Evolutionary conservation across 139 green algal species (phyloP).

Genomic region (Chlorella ohadii): DNA sequence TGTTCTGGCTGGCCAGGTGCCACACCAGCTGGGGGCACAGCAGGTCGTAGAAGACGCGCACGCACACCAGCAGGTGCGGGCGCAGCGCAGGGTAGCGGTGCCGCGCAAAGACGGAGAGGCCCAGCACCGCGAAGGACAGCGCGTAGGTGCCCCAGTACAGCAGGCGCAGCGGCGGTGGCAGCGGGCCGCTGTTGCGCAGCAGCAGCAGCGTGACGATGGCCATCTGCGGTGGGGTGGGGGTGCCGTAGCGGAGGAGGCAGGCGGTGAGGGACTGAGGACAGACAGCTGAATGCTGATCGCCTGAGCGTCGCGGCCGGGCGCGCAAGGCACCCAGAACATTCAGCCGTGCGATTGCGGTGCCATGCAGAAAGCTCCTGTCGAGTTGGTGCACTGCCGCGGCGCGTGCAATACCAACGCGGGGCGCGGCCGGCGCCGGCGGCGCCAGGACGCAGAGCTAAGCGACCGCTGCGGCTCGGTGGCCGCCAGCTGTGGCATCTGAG

Average conservation of each 20-base stretch:
- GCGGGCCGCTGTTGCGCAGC: neutral
- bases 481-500: too few species aligned
- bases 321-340: too few species aligned
- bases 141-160: neutral
- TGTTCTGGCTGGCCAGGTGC: slow-evolving; percentile 14
- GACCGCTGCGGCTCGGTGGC: too few species aligned
- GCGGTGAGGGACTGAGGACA: neutral
- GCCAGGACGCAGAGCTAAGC: too few species aligned
- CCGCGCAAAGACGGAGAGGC: neutral
- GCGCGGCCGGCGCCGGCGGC: too few species aligned
- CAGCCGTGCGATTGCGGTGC: too few species aligned
- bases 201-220: neutral
- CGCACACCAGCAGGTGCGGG: neutral
- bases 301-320: too few species aligned
- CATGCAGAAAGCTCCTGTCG: too few species aligned
- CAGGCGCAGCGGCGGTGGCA: neutral
- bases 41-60: neutral
- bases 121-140: neutral
- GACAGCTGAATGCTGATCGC: too few species aligned
- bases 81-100: neutral
- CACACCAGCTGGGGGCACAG: slow-evolving; percentile 10
- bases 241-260: neutral
- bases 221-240: neutral
- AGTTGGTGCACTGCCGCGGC: too few species aligned
- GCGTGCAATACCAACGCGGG: too few species aligned